Base-by-base conservation (phyloP, 768 basidiomycete genomes). In the Leccinum ochraceum region DNA sequence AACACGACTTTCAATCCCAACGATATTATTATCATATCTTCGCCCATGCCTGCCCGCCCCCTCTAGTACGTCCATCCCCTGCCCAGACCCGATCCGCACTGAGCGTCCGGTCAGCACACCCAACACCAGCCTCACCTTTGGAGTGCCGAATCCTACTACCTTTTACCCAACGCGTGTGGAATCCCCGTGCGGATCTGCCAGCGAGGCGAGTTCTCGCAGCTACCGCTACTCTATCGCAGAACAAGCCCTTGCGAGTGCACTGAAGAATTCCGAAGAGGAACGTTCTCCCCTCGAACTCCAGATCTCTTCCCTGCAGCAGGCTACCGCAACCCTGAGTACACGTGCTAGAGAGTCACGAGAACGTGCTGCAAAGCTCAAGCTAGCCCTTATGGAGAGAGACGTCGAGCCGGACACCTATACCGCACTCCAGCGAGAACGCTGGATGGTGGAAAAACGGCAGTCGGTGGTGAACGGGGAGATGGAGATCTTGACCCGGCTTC, bases 391-490 rank as follows among this genome's bases (percentile, higher is more conserved):
- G 1, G 75, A 79, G 54, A 73, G 78, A 54, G 75, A 74, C 50
- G 62, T 73, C 6, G 78, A 82, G 8, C 79, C 79, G 1, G 66
- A 60, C 6, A 63, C 63, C 17, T 80, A 77, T 59, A 69, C 72
- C 59, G 60, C 76, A 9, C 69, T 81, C 44, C 78, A 82, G 60
- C 76, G 75, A 1, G 76, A 83, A 53, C 77, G 81, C 32, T 84
- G 83, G 83, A 73, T 79, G 71, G 79, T 81, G 60, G 84, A 86
- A 63, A 77, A 76, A 61, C 73, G 78, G 58, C 76, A 77, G 57
- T 56, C 63, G 32, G 75, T 70, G 22, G 74, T 76, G 20, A 72
- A 76, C 57, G 65, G 76, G 53, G 74, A 83, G 58, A 69, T 75
- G 30, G 72, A 76, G 63, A 61, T 57, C 26, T 59, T 81, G 58